Base-by-base conservation (phyloP, 2,329 filamentous ascomycete species). In the Scedosporium aurantiacum region DNA sequence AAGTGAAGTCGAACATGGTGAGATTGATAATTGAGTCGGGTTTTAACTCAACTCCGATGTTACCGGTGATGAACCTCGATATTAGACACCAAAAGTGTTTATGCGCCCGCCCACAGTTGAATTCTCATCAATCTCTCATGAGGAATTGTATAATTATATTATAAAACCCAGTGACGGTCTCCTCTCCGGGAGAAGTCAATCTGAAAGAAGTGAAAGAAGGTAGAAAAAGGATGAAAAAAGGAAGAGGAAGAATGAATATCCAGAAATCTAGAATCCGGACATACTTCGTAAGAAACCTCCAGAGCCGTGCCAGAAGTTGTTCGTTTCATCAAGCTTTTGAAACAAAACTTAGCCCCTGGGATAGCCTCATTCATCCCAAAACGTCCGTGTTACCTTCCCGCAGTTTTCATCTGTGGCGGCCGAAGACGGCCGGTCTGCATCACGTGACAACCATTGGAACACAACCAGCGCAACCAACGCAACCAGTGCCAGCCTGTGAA, bases 1-100 rank as follows among this genome's bases (percentile, higher is more conserved):
- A 61, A 54, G 66, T 60, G 25, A 64, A 64, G 58, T 65, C 62
- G 47, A 68, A 63, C 59, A 65, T 67, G n/a, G 12, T 43, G 28
- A 12, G 12, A n/a, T 4, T 45, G 18, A 6, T 14, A n/a, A n/a
- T 18, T 4, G 16, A 18, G 41, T 28, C 25, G 6, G 3, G 7
- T 2, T 18, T 41, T n/a, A 21, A 23, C 18, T 57, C 32, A 23
- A 16, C n/a, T 37, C 32, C 32, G 16, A 43, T 60, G 27, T 43
- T 27, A n/a, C n/a, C 25, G 58, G 16, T 12, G n/a, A 12, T 21
- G 58, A 32, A 18, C 5, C 14, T 41, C 5, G n/a, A 18, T 47
- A 21, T n/a, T 47, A 18, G n/a, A 18, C n/a, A 21, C 43, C 32
- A 47, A n/a, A 47, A n/a, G 5, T n/a, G n/a, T n/a, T n/a, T 12